Percentiles rank a stretch among this genome's conserved stretches.
phyloP scores from a whole-genome alignment of 2,329 filamentous ascomycete species.

The Hymenoscyphus repandus region DNA sequence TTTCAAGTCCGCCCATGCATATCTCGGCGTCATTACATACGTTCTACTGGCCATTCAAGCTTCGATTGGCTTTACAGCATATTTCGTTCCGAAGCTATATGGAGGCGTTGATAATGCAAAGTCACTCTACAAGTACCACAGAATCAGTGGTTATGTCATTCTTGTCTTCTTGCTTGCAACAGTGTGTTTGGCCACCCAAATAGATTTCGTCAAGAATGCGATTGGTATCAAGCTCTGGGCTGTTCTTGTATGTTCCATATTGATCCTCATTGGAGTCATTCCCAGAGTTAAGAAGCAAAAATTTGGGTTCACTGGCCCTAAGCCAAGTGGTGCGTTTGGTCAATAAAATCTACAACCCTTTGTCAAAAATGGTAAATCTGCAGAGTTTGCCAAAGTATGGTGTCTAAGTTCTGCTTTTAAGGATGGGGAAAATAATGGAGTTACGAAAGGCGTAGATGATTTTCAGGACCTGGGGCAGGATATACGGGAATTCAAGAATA shows the following conservation, averaged over 20 bases:
- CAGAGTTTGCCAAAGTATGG: neutral
- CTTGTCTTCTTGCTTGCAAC: slow-evolving; percentile 68
- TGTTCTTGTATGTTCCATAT: slow-evolving; percentile 56
- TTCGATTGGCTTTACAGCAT: slow-evolving; percentile 76
- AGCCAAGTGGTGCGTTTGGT: slow-evolving; percentile 13
- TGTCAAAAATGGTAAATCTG: neutral
- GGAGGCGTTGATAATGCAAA: slow-evolving; percentile 77
- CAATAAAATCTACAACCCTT: slow-evolving; percentile 4
- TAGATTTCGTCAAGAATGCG: slow-evolving; percentile 64
- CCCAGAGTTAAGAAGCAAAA: slow-evolving; percentile 80
- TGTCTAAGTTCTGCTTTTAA: neutral
- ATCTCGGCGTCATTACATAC: slow-evolving; percentile 74
- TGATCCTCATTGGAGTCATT: slow-evolving; percentile 67
- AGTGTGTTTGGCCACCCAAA: slow-evolving; percentile 69
- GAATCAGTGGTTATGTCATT: slow-evolving; percentile 69
- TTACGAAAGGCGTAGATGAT: neutral
- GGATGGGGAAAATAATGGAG: neutral
- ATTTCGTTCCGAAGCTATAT: slow-evolving; percentile 67
- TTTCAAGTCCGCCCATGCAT: slow-evolving; percentile 76
- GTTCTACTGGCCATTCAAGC: slow-evolving; percentile 68
- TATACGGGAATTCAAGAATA: no score
- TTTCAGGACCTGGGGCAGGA: no score
- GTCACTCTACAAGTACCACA: slow-evolving; percentile 85
- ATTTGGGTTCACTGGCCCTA: slow-evolving; percentile 49
- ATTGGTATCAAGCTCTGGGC: slow-evolving; percentile 74